Conservation (phyloP, 2,329 filamentous ascomycete species). For the Nannizzia gypsea region DNA sequence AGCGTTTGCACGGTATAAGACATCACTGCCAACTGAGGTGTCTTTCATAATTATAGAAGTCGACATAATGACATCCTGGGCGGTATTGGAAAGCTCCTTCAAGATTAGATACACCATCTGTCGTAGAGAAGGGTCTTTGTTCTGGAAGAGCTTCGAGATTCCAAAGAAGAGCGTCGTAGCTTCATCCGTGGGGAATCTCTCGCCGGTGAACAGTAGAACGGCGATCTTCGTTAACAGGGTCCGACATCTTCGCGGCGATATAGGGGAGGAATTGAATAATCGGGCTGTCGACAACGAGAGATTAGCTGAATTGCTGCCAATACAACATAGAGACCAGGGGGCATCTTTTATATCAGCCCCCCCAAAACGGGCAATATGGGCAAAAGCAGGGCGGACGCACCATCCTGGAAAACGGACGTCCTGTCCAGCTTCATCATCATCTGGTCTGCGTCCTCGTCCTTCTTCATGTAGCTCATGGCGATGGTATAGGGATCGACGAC, state of each 20-base stretch:
- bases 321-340: background rate
- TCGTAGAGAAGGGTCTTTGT: constrained; percentile 93
- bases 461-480: constrained; percentile 92
- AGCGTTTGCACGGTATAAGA: constrained; percentile 87
- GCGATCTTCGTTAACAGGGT: constrained; percentile 96
- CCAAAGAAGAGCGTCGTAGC: constrained; percentile 97
- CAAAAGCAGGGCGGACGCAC: constrained; percentile 37
- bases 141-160: constrained; percentile 98
- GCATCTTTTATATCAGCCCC: background rate
- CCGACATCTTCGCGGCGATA: constrained; percentile 93
- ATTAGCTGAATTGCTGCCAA: background rate
- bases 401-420: constrained; percentile 97
- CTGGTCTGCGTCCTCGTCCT: constrained; percentile 93
- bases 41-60: constrained; percentile 99
- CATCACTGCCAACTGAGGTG: constrained; percentile 86
- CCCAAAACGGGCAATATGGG: background rate
- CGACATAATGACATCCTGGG: constrained; percentile 99
- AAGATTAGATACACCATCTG: constrained; percentile 98
- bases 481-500: constrained; percentile 8
- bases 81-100: constrained; percentile 91
- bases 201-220: constrained; percentile 88
- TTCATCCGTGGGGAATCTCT: constrained; percentile 94
- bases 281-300: constrained; percentile 51
- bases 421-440: constrained; percentile 94
- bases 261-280: constrained; percentile 93